Percentiles rank a stretch among this genome's conserved stretches.
Conservation (phyloP, 2,329 filamentous ascomycete species). For the Tolypocladium album region DNA sequence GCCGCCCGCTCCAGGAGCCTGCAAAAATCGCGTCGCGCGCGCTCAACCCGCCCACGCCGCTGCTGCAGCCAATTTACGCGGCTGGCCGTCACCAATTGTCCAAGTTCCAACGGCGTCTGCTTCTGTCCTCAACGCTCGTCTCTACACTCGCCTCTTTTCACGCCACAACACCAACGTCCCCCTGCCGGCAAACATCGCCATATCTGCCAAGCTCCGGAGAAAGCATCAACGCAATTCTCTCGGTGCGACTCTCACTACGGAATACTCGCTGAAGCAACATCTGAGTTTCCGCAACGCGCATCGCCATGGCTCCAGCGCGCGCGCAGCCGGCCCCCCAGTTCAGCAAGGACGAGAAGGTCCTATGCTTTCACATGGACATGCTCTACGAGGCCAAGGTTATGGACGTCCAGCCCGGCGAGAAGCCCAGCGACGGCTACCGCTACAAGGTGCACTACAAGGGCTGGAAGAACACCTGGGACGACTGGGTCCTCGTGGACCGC, state of each 20-base stretch:
- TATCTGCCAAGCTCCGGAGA: not conserved
- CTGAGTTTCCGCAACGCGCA: not conserved
- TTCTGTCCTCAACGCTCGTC: not conserved
- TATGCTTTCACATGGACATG: constrained; percentile 95
- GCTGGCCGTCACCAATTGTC: not conserved
- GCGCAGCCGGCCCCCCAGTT: constrained; percentile 35
- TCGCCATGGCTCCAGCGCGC: constrained; percentile 30
- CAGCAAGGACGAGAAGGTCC: constrained; percentile 79
- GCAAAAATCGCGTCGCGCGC: constrained; percentile 1
- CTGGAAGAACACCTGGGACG: constrained; percentile 99
- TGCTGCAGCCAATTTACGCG: constrained; percentile 8
- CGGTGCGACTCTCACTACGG: not conserved
- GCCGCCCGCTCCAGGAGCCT: not conserved
- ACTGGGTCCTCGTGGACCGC: constrained; percentile 91
- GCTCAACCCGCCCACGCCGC: not conserved
- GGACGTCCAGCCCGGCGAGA: constrained; percentile 61
- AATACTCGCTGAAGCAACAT: not conserved
- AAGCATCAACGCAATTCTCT: not conserved
- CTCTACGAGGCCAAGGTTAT: constrained; percentile 96
- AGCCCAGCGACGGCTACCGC: constrained; percentile 58
- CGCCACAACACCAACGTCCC: not conserved
- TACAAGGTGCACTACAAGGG: constrained; percentile 98
- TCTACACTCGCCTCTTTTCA: not conserved
- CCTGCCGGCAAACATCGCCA: not conserved
- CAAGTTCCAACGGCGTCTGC: not conserved